Percentiles rank a stretch among this genome's conserved stretches.
These are phyloP conservation scores for Debaryomyces hansenii DNA, from an alignment of 805 yeast genomes.

Conservation along the genomic window DNA sequence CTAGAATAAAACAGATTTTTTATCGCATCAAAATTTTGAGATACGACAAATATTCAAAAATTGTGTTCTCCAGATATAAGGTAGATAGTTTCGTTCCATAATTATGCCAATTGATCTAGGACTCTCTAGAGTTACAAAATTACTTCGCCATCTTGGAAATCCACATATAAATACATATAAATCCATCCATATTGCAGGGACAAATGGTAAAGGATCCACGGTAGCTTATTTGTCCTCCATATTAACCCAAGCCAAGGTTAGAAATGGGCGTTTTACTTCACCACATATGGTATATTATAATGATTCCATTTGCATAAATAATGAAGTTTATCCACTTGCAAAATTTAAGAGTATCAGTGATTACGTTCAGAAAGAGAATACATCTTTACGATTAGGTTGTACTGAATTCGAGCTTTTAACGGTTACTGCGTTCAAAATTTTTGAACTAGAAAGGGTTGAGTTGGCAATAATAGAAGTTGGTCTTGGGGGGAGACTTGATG, in stretches of 20 bases:
- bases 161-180: constrained; percentile 62
- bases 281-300: constrained; percentile 77
- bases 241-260: constrained; percentile 46
- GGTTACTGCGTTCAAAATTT: constrained; percentile 79
- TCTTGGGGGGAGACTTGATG: constrained; percentile 84
- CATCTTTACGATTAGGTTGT: constrained; percentile 51
- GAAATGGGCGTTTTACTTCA: constrained; percentile 81
- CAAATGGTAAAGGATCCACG: constrained; percentile 95
- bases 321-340: constrained; percentile 48
- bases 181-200: constrained; percentile 91
- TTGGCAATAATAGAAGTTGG: constrained; percentile 93
- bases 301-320: constrained; percentile 74
- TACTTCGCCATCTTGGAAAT: constrained; percentile 51
- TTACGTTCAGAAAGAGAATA: constrained; percentile 43
- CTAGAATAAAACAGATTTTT: neutral
- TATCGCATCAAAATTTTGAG: neutral
- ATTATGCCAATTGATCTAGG: constrained; percentile 42
- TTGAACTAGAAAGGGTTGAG: constrained; percentile 57
- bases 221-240: constrained; percentile 77
- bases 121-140: constrained; percentile 29
- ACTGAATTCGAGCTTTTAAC: constrained; percentile 89
- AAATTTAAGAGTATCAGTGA: constrained; percentile 48
- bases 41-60: neutral
- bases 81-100: neutral
- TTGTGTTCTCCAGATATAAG: too few relatives aligned